Conservation (phyloP, 2,329 filamentous ascomycete species). For the Fusarium lyarnte region DNA sequence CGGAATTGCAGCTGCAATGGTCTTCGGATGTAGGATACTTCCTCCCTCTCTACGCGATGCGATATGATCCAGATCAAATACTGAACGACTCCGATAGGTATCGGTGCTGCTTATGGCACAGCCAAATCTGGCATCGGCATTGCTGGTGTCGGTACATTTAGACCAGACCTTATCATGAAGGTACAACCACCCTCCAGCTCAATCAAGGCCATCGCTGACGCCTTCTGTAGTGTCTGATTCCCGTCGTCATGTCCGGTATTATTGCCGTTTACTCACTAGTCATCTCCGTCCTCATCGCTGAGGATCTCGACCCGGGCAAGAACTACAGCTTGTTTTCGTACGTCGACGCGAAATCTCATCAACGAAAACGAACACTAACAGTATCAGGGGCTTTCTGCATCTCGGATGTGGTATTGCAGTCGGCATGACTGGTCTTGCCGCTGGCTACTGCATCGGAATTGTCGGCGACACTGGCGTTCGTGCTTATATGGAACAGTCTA, state of each 20-base stretch:
- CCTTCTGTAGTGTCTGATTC: conserved; percentile 75
- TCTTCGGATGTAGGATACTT: conserved; percentile 76
- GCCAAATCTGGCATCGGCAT: conserved; percentile 91
- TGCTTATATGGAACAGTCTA: conserved; percentile 94
- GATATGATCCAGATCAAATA: conserved; percentile 33
- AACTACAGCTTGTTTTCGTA: conserved; percentile 88
- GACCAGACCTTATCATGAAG: conserved; percentile 93
- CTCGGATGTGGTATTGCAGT: conserved; percentile 90
- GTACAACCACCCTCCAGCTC: conserved; percentile 52
- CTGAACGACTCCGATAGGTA: conserved; percentile 53
- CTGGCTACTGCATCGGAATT: conserved; percentile 95
- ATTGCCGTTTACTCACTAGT: conserved; percentile 98
- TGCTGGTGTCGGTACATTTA: conserved; percentile 83
- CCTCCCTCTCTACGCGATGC: conserved; percentile 22
- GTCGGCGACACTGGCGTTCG: conserved; percentile 95
- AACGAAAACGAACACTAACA: conserved; percentile 28
- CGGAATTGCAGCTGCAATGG: conserved; percentile 83
- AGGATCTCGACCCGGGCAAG: conserved; percentile 79
- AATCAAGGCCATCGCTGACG: conserved; percentile 18
- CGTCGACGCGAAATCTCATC: conserved; percentile 43
- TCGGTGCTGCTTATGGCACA: conserved; percentile 86
- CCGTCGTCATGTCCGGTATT: conserved; percentile 98
- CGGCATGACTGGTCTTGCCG: conserved; percentile 89
- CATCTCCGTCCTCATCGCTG: conserved; percentile 93
- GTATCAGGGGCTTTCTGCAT: conserved; percentile 84